Evolutionary conservation across 75 land plant species (phyloP), one percentile per base, ranked within the genome.

Genomic region (Cunninghamia lanceolata): DNA sequence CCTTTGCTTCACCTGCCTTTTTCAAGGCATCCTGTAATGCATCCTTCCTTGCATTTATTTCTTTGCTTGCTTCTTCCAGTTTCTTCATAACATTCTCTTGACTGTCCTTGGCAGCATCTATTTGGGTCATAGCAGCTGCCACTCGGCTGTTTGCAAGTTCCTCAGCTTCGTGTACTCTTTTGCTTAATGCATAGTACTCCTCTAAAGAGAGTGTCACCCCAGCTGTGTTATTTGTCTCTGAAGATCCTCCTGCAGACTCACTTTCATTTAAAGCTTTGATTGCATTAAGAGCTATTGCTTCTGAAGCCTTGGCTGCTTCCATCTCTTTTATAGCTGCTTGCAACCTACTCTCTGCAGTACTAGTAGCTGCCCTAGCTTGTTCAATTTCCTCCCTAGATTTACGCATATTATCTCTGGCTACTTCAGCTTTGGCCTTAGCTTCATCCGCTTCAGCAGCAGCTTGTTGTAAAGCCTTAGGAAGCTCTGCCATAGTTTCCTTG

Each of bases 221-320:
- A 39, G 84, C 40, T 36, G 87, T 90, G 9, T 85, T 83, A 28
- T 89, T 90, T 76, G 63, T 89, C 25, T 75, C 76, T 28, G 53
- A 68, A 19, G 84, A 63, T 77, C 73, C 68, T 46, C 46, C 84
- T 74, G 88, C 90, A 30, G 89, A 84, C 83, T 93, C 89, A 82
- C 91, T 96, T 85, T 95, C 95, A 47, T 91, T 90, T 43, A 94
- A 85, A 66, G 90, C 93, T 82, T 94, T 93, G n/a, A 95, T 87
- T 83, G 93, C 93, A 39, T 90, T 90, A 30, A 89, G 82, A 59
- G 99, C 99, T 43, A 93, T 66, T 3, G 85, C 87, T 78, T 97
- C 96, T 59, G 96, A 92, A 75, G 96, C 95, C 82, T 79, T 94
- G 8, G 95, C 95, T 83, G 96, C 96, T 74, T 94, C 96, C 50